Evolutionary conservation across 2,329 filamentous ascomycete species (phyloP).

Genomic region (Kalaharituber pfeilii): DNA sequence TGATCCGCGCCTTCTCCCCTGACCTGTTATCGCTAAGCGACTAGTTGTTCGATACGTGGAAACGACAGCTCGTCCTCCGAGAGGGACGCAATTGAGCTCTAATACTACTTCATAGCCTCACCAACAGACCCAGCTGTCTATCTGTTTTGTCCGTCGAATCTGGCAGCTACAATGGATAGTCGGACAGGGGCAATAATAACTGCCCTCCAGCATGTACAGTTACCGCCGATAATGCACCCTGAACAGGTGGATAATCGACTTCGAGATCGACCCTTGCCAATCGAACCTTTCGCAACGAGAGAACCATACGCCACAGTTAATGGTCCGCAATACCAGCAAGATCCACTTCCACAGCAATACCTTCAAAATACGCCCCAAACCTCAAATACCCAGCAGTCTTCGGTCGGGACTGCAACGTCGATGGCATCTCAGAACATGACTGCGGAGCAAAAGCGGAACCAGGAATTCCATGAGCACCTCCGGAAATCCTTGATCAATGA

Average conservation of each 20-base stretch:
- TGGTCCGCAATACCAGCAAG: constrained; percentile 13
- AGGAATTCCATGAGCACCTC: not conserved
- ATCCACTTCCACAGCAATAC: constrained; percentile 1
- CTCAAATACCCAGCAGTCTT: not conserved
- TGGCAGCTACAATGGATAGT: not conserved
- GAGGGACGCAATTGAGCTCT: too few relatives aligned
- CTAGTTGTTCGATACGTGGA: too few relatives aligned
- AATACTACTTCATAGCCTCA: too few relatives aligned
- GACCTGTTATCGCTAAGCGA: too few relatives aligned
- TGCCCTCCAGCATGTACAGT: not conserved
- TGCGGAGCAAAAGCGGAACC: not conserved
- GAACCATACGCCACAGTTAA: constrained; percentile 10
- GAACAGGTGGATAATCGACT: not conserved
- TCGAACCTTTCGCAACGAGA: constrained; percentile 14
- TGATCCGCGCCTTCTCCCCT: too few relatives aligned
- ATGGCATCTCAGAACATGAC: not conserved
- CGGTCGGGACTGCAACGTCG: not conserved
- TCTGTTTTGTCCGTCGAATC: not conserved
- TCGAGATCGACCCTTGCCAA: constrained; percentile 15
- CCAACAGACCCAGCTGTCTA: too few relatives aligned
- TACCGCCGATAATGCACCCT: not conserved
- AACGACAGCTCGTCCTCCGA: too few relatives aligned
- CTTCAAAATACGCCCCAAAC: not conserved
- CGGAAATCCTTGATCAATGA: not conserved
- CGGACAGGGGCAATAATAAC: not conserved